These are phyloP conservation scores for Coleophoma crateriformis DNA, from an alignment of 2,329 filamentous ascomycete species.

Conservation along the genomic window DNA sequence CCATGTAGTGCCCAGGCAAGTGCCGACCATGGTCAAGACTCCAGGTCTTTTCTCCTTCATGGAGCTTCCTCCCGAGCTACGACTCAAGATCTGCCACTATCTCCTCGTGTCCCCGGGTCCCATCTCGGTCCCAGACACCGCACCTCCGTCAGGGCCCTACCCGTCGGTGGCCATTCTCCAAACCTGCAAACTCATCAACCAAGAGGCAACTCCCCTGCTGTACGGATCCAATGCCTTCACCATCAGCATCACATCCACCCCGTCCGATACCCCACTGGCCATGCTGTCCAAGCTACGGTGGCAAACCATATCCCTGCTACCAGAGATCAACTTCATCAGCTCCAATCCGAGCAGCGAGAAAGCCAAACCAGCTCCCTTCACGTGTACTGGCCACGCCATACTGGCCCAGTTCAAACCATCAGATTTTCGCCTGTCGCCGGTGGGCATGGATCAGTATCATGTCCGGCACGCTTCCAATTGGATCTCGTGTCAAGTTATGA, in stretches of 20 bases:
- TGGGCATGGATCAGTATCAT: background rate
- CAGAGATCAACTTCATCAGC: background rate
- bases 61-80: constrained; percentile 23
- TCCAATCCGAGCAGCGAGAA: background rate
- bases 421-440: background rate
- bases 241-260: constrained; percentile 11
- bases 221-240: constrained; percentile 25
- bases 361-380: background rate
- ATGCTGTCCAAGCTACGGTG: background rate
- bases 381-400: background rate
- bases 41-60: constrained; percentile 17
- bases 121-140: constrained; percentile 5
- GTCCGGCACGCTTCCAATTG: background rate
- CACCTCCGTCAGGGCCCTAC: constrained; percentile 1
- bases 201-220: constrained; percentile 24
- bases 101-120: constrained; percentile 13
- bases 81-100: constrained; percentile 21
- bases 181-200: constrained; percentile 25
- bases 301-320: background rate
- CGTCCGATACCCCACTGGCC: background rate
- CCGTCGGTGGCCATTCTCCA: constrained; percentile 23
- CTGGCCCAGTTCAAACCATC: background rate
- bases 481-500: background rate
- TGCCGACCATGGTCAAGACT: constrained; percentile 5
- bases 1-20: too few species aligned